These are phyloP conservation scores for Trebouxia sp. DNA, from an alignment of 139 green algal species.

Conservation along the genomic window DNA sequence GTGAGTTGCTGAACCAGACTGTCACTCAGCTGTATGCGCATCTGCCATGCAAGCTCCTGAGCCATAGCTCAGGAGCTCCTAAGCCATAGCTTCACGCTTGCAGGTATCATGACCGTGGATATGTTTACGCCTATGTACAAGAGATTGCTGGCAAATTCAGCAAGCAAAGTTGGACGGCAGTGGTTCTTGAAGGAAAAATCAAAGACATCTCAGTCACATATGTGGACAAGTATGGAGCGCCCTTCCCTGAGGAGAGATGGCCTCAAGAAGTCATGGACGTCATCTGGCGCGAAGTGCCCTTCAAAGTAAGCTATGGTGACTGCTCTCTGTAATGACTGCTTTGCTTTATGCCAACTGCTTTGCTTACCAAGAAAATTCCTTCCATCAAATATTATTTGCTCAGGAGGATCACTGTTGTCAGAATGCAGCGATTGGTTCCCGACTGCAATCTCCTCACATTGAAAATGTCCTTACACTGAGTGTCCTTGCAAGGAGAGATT, in stretches of 20 bases:
- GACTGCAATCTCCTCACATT: too few relatives aligned
- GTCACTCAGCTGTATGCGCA: background rate
- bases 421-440: too few relatives aligned
- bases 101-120: conserved; percentile 75
- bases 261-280: conserved; percentile 44
- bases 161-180: conserved; percentile 12
- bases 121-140: conserved; percentile 57
- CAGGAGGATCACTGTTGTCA: too few relatives aligned
- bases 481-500: too few relatives aligned
- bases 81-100: background rate
- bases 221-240: conserved; percentile 65
- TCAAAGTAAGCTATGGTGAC: conserved; percentile 37
- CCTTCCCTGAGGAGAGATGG: conserved; percentile 40
- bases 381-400: too few relatives aligned
- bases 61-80: background rate
- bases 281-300: conserved; percentile 63
- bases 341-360: background rate
- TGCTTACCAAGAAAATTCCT: too few relatives aligned
- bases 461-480: too few relatives aligned
- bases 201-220: conserved; percentile 44
- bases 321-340: background rate
- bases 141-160: conserved; percentile 69
- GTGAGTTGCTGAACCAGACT: background rate
- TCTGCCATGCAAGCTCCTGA: too few relatives aligned
- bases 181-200: conserved; percentile 54